Conservation (phyloP, 129 eudicot species). For the Calendula officinalis region DNA sequence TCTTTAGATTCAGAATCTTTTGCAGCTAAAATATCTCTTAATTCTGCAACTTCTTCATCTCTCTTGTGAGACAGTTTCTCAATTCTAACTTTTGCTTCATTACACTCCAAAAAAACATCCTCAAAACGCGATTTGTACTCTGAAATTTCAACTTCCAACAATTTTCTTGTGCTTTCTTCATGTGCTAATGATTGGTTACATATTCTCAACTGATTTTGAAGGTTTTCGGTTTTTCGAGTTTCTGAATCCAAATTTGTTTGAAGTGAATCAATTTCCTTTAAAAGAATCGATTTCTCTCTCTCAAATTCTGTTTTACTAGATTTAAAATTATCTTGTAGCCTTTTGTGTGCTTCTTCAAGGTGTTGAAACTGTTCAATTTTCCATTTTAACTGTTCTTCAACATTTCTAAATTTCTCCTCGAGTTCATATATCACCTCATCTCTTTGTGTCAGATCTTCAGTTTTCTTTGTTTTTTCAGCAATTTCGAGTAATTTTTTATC, state of each 20-base stretch:
- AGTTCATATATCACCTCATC: slow-evolving; percentile 39
- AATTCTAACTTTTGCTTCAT: slow-evolving; percentile 44
- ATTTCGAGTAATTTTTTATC: slow-evolving; percentile 41
- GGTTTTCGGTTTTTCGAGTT: slow-evolving; percentile 47
- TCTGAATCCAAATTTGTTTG: slow-evolving; percentile 58
- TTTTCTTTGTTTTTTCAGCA: slow-evolving; percentile 25
- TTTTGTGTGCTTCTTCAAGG: slow-evolving; percentile 69
- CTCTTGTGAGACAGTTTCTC: slow-evolving; percentile 48
- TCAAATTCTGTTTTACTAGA: slow-evolving; percentile 55
- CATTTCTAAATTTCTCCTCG: slow-evolving; percentile 47
- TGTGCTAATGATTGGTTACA: slow-evolving; percentile 68
- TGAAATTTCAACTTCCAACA: slow-evolving; percentile 55
- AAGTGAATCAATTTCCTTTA: slow-evolving; percentile 53
- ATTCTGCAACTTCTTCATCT: slow-evolving; percentile 59
- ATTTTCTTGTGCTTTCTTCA: slow-evolving; percentile 57
- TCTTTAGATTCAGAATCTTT: slow-evolving; percentile 50
- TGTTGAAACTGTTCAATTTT: slow-evolving; percentile 68
- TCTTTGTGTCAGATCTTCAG: slow-evolving; percentile 40
- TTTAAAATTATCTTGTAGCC: slow-evolving; percentile 46
- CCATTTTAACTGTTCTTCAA: slow-evolving; percentile 64
- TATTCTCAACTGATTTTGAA: slow-evolving; percentile 52
- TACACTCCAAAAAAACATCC: slow-evolving; percentile 39
- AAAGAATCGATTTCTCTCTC: slow-evolving; percentile 43
- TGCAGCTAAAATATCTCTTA: slow-evolving; percentile 45
- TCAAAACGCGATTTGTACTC: slow-evolving; percentile 50